Evolutionary conservation across 2,329 filamentous ascomycete genomes (phyloP).

Genomic region (Trichothecium roseum): DNA sequence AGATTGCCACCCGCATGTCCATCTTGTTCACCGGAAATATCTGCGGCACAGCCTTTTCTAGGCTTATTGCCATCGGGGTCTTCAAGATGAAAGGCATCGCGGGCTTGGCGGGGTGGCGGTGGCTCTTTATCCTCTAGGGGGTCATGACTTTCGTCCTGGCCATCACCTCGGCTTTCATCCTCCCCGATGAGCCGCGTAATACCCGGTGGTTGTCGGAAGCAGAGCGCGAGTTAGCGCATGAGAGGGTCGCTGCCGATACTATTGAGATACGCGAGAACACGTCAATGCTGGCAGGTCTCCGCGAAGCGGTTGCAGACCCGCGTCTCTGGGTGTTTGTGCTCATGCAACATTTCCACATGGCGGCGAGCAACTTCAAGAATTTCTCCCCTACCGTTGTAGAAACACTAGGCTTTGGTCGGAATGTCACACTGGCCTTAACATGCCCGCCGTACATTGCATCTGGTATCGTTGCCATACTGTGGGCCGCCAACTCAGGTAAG

Average conservation of each 20-base stretch:
- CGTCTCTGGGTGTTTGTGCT: slow-evolving; percentile 33
- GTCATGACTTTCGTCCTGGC: slow-evolving; percentile 7
- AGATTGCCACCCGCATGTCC: slow-evolving; percentile 13
- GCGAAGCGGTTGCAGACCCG: slow-evolving; percentile 25
- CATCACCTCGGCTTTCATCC: slow-evolving; percentile 7
- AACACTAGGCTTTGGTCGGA: slow-evolving; percentile 32
- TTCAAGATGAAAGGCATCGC: slow-evolving; percentile 9
- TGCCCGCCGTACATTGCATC: slow-evolving; percentile 21
- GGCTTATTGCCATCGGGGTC: slow-evolving; percentile 13
- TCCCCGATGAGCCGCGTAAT: slow-evolving; percentile 25
- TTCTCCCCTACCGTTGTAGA: slow-evolving; percentile 9
- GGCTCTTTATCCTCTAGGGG: slow-evolving; percentile 25
- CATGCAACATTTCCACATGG: slow-evolving; percentile 39
- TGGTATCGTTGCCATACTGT: slow-evolving; percentile 15
- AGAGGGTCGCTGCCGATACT: slow-evolving; percentile 27
- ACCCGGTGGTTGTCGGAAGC: slow-evolving; percentile 25
- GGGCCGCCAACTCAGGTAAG: slow-evolving; percentile 11
- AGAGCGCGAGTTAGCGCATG: slow-evolving; percentile 25
- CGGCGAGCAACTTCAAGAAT: slow-evolving; percentile 34
- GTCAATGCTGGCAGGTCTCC: slow-evolving; percentile 2
- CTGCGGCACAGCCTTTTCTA: slow-evolving; percentile 10
- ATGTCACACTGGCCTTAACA: slow-evolving; percentile 38
- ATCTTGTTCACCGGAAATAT: slow-evolving; percentile 13
- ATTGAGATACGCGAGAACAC: slow-evolving; percentile 15
- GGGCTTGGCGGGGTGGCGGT: slow-evolving; percentile 26